Conservation (phyloP, 2,329 filamentous ascomycete genomes). For the Colletotrichum spaethianum region DNA sequence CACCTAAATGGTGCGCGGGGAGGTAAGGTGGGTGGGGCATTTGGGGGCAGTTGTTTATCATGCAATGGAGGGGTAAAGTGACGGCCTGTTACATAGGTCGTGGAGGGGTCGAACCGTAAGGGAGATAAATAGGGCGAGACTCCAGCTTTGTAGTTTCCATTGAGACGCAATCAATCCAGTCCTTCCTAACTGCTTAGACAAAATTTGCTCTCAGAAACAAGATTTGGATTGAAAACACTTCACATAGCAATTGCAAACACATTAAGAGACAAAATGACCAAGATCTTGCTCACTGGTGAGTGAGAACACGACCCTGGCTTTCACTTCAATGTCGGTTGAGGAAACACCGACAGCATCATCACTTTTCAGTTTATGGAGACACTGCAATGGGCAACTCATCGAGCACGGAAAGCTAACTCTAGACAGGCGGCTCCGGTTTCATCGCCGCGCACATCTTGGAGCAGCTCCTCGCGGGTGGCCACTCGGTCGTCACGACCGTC, state of each 20-base stretch:
- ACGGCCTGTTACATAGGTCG: conserved; percentile 1
- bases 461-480: conserved; percentile 64
- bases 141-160: neutral
- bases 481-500: conserved; percentile 70
- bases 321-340: neutral
- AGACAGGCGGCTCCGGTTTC: conserved; percentile 65
- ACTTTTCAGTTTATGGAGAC: neutral
- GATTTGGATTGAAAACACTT: too few species aligned
- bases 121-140: conserved; percentile 1
- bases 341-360: neutral
- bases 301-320: conserved; percentile 2
- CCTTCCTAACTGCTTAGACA: neutral
- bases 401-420: neutral
- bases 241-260: neutral
- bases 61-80: conserved; percentile 38
- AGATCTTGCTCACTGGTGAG: conserved; percentile 62
- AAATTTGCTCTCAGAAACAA: neutral
- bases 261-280: conserved; percentile 55
- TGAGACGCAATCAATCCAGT: neutral
- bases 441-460: conserved; percentile 70
- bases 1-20: conserved; percentile 10
- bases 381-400: neutral
- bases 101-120: neutral
- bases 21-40: conserved; percentile 22
- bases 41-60: conserved; percentile 23